A percentile compares a stretch with the other conserved stretches of the same genome.
These are phyloP conservation scores for Ascochyta koolunga DNA, from an alignment of 2,329 filamentous ascomycete genomes.

Conservation along the genomic window DNA sequence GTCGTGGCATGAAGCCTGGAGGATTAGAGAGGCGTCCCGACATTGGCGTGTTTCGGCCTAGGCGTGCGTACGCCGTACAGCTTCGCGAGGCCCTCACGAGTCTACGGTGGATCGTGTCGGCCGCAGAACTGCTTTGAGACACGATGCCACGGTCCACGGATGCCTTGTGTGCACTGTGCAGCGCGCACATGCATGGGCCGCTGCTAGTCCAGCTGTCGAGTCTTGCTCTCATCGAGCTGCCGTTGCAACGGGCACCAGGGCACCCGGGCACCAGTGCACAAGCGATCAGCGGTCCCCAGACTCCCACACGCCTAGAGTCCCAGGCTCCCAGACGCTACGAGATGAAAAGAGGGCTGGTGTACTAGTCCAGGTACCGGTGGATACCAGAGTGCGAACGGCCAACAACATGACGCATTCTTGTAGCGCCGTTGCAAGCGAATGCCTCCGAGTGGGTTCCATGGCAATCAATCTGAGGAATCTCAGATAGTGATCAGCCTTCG, in stretches of 20 bases:
- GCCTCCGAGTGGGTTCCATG: background rate
- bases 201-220: conserved; percentile 12
- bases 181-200: conserved; percentile 24
- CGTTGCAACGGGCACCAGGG: conserved; percentile 8
- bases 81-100: conserved; percentile 21
- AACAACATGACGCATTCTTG: conserved; percentile 8
- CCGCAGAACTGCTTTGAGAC: conserved; percentile 26
- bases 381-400: conserved; percentile 1
- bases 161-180: conserved; percentile 2
- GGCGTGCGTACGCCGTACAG: conserved; percentile 18
- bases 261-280: background rate
- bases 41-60: conserved; percentile 28
- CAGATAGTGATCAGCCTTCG: conserved; percentile 11
- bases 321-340: conserved; percentile 1
- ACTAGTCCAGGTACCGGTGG: conserved; percentile 18
- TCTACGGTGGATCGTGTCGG: conserved; percentile 21
- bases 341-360: background rate
- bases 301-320: too few species aligned
- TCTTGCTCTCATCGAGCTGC: background rate
- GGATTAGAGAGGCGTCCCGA: conserved; percentile 21
- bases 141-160: conserved; percentile 12
- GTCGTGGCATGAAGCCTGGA: conserved; percentile 16
- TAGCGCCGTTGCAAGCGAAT: conserved; percentile 12
- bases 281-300: conserved; percentile 4
- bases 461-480: conserved; percentile 8